phyloP scores from a whole-genome alignment of 2,329 filamentous ascomycete species.

The Pseudocercospora eumusae region DNA sequence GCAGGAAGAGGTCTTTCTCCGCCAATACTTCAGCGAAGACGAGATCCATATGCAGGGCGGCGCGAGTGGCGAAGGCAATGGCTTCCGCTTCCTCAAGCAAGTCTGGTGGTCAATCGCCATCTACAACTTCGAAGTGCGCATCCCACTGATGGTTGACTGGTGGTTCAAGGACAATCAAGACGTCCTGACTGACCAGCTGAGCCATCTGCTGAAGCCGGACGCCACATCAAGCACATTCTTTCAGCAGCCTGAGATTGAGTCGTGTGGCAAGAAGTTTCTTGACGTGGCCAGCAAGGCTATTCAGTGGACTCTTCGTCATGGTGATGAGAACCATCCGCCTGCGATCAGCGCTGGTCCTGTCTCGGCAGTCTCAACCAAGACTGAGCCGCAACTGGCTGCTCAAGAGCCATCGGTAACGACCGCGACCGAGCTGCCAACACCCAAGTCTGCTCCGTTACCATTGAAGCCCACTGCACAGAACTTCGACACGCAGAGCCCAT shows the following conservation, averaged over 20 bases:
- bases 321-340: neutral
- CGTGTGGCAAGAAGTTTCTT: slow-evolving; percentile 29
- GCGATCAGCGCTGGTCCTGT: neutral
- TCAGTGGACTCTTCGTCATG: slow-evolving; percentile 17
- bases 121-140: slow-evolving; percentile 35
- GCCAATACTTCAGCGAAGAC: slow-evolving; percentile 30
- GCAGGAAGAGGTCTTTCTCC: slow-evolving; percentile 38
- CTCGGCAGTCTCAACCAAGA: neutral
- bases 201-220: slow-evolving; percentile 25
- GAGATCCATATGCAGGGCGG: slow-evolving; percentile 37
- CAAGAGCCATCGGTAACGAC: neutral
- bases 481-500: slow-evolving; percentile 1
- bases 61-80: slow-evolving; percentile 24
- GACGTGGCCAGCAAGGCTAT: slow-evolving; percentile 21
- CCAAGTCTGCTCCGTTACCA: slow-evolving; percentile 1
- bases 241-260: slow-evolving; percentile 20
- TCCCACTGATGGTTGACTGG: slow-evolving; percentile 31
- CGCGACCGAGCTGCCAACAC: neutral
- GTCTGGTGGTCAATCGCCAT: slow-evolving; percentile 37
- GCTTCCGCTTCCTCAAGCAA: slow-evolving; percentile 41
- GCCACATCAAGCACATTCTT: slow-evolving; percentile 33
- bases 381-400: neutral
- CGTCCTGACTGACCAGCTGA: slow-evolving; percentile 27
- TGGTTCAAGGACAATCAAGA: slow-evolving; percentile 32
- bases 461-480: slow-evolving; percentile 1